phyloP scores from a whole-genome alignment of 2,329 filamentous ascomycete genomes.

The Xylariaceae sp. region DNA sequence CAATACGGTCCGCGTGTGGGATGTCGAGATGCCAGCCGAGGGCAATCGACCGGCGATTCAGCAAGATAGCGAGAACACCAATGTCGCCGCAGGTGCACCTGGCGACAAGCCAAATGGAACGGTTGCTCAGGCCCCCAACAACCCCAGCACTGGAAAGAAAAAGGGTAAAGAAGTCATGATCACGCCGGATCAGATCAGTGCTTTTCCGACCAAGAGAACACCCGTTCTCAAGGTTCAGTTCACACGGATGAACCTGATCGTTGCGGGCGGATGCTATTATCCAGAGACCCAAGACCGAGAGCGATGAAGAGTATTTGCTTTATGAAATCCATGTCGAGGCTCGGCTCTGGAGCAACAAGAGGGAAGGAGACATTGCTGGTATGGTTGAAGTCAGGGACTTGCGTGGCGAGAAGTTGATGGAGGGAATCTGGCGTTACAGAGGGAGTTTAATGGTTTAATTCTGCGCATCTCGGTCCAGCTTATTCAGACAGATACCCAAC shows the following conservation, averaged over 20 bases:
- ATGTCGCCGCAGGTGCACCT: slow-evolving; percentile 39
- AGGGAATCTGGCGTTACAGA: slow-evolving; percentile 4
- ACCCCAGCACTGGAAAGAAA: slow-evolving; percentile 52
- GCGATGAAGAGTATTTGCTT: slow-evolving; percentile 17
- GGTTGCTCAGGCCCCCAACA: slow-evolving; percentile 30
- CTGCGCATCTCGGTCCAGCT: neutral
- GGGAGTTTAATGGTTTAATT: slow-evolving; percentile 13
- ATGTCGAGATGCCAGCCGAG: slow-evolving; percentile 69
- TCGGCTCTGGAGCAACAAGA: too few relatives aligned
- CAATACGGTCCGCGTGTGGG: slow-evolving; percentile 90
- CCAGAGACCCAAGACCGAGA: slow-evolving; percentile 38
- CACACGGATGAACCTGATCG: slow-evolving; percentile 88
- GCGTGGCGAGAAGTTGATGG: neutral
- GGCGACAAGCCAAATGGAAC: slow-evolving; percentile 36
- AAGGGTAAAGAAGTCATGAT: slow-evolving; percentile 86
- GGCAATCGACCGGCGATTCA: slow-evolving; percentile 40
- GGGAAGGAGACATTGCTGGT: too few relatives aligned
- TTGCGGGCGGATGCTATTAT: slow-evolving; percentile 72
- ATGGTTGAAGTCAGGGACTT: too few relatives aligned
- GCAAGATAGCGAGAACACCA: slow-evolving; percentile 36
- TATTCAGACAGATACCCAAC: slow-evolving; percentile 18
- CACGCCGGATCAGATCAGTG: slow-evolving; percentile 87
- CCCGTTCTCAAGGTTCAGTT: slow-evolving; percentile 91
- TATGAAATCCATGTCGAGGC: neutral
- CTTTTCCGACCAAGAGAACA: slow-evolving; percentile 93